Conservation (phyloP, 768 basidiomycete species). For the Coprinellus micaceus region DNA sequence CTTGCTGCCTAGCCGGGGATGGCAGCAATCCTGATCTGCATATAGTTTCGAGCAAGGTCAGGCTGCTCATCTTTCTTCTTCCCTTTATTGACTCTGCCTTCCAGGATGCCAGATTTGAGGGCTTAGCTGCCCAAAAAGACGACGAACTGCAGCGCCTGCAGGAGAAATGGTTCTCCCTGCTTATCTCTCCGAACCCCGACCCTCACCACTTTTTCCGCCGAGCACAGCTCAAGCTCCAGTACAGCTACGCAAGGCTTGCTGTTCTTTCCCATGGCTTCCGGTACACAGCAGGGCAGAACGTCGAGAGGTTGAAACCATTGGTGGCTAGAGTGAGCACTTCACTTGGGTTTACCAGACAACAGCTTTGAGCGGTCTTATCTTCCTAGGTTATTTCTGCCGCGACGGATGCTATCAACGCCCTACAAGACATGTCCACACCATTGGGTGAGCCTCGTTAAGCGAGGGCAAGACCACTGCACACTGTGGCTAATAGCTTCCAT, state of each 20-base stretch:
- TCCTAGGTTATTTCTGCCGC: conserved; percentile 65
- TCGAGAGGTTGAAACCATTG: conserved; percentile 61
- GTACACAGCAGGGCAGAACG: conserved; percentile 62
- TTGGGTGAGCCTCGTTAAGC: neutral
- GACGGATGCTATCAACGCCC: conserved; percentile 56
- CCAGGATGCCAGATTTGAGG: conserved; percentile 62
- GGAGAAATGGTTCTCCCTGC: conserved; percentile 52
- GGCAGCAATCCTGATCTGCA: conserved; percentile 73
- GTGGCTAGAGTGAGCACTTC: conserved; percentile 51
- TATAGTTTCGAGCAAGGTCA: conserved; percentile 71
- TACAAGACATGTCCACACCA: conserved; percentile 41
- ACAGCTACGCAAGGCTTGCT: conserved; percentile 63
- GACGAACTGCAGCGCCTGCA: conserved; percentile 60
- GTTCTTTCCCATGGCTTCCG: conserved; percentile 76
- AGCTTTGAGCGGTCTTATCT: no score
- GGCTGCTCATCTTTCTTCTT: conserved; percentile 6
- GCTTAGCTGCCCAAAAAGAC: conserved; percentile 62
- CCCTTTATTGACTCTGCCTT: no score
- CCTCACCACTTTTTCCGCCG: conserved; percentile 57
- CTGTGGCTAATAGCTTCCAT: conserved; percentile 4
- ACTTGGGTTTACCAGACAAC: neutral
- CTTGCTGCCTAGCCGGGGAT: conserved; percentile 56
- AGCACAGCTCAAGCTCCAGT: conserved; percentile 58
- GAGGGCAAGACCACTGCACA: no score
- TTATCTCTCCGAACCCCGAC: conserved; percentile 52